These are phyloP conservation scores for Parathielavia appendiculata DNA, from an alignment of 495 filamentous ascomycete genomes.

Conservation along the genomic window DNA sequence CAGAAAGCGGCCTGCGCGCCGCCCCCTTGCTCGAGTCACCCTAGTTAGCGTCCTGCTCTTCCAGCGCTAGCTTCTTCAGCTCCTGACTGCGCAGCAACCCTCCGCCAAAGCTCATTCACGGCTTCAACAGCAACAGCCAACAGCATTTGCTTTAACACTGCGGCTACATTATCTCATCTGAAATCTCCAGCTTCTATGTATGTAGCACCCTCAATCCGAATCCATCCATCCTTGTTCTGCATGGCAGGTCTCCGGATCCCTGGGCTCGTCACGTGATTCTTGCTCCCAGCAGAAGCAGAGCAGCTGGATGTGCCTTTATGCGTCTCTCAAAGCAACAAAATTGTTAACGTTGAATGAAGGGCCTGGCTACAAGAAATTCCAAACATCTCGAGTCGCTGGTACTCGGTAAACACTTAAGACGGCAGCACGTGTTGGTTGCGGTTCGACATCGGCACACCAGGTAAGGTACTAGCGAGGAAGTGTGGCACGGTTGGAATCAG, in stretches of 20 bases:
- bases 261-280: neutral
- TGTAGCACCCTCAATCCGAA: neutral
- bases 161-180: neutral
- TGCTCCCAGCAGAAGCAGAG: neutral
- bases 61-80: neutral
- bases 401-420: neutral
- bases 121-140: neutral
- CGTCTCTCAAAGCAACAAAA: too few species aligned
- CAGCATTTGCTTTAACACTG: neutral
- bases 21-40: constrained; percentile 6
- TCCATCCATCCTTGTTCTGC: neutral
- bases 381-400: neutral
- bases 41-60: neutral
- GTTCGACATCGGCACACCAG: neutral
- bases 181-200: neutral
- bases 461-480: too few species aligned
- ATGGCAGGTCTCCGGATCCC: neutral
- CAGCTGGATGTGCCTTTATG: neutral
- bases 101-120: neutral
- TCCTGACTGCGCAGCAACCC: constrained; percentile 2
- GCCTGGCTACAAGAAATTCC: neutral
- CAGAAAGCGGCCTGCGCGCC: constrained; percentile 17
- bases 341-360: too few species aligned
- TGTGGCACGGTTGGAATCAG: too few species aligned
- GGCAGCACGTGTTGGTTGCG: neutral